Conservation (phyloP, 2,329 filamentous ascomycete genomes). For the Phialophora macrospora region DNA sequence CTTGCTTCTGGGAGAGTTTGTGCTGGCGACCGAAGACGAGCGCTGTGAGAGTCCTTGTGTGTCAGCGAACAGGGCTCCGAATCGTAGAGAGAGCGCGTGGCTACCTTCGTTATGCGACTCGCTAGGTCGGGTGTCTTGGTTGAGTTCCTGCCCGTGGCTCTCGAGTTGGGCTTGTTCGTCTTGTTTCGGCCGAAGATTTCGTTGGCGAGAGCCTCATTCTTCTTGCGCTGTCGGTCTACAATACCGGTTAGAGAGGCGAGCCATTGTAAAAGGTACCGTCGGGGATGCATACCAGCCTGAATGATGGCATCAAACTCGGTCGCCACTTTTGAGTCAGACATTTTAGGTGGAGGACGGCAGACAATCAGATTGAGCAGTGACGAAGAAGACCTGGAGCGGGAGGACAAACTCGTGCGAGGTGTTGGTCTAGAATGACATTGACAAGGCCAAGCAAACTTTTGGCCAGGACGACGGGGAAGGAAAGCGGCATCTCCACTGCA, state of each 20-base stretch:
- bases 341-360: conserved; percentile 32
- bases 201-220: conserved; percentile 62
- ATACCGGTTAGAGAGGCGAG: conserved; percentile 23
- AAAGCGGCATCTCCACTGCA: background rate
- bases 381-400: background rate
- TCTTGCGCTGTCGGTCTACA: conserved; percentile 59
- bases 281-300: conserved; percentile 51
- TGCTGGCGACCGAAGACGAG: conserved; percentile 42
- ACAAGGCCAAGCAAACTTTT: background rate
- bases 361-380: background rate
- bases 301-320: conserved; percentile 59
- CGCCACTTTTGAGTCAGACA: conserved; percentile 47
- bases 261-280: background rate
- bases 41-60: conserved; percentile 41
- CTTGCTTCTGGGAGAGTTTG: conserved; percentile 29
- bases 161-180: conserved; percentile 47
- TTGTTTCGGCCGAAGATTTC: conserved; percentile 63
- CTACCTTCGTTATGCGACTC: conserved; percentile 64
- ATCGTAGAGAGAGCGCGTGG: conserved; percentile 7
- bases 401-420: background rate
- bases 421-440: background rate
- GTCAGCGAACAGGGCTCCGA: conserved; percentile 23
- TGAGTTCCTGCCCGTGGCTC: conserved; percentile 49
- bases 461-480: background rate
- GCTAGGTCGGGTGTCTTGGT: conserved; percentile 56